Conservation (phyloP, 306 rosid species). For the Myrica gale region DNA sequence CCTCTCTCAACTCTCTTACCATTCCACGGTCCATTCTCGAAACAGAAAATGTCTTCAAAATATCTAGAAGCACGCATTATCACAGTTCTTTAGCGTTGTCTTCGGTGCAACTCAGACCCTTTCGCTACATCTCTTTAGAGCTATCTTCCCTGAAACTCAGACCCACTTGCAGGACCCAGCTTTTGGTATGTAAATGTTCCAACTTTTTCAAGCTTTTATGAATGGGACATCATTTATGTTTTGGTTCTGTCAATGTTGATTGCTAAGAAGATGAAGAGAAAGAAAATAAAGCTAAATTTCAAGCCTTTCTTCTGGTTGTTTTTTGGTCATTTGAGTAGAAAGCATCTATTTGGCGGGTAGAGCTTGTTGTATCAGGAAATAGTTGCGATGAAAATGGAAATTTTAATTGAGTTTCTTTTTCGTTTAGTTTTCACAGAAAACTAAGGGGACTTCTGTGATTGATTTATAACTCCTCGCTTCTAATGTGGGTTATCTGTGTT, state of each 20-base stretch:
- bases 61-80: conserved; percentile 9
- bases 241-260: neutral
- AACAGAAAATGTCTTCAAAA: conserved; percentile 16
- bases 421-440: neutral
- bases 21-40: no score
- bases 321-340: neutral
- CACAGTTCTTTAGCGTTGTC: conserved; percentile 30
- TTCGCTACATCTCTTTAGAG: conserved; percentile 25
- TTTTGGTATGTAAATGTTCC: conserved; percentile 36
- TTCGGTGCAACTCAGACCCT: conserved; percentile 37
- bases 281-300: neutral
- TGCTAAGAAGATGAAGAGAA: neutral
- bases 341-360: neutral
- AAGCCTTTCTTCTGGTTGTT: neutral
- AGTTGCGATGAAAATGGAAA: neutral
- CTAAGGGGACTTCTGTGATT: neutral
- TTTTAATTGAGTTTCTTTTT: neutral
- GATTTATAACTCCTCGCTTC: neutral
- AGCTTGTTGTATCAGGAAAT: neutral
- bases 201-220: neutral
- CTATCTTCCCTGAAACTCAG: conserved; percentile 40
- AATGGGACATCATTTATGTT: neutral
- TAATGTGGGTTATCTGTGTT: conserved; percentile 10
- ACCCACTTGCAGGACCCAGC: conserved; percentile 28
- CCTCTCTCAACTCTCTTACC: conserved; percentile 30